Conservation (phyloP, 768 basidiomycete genomes). For the Amanita molliuscula region DNA sequence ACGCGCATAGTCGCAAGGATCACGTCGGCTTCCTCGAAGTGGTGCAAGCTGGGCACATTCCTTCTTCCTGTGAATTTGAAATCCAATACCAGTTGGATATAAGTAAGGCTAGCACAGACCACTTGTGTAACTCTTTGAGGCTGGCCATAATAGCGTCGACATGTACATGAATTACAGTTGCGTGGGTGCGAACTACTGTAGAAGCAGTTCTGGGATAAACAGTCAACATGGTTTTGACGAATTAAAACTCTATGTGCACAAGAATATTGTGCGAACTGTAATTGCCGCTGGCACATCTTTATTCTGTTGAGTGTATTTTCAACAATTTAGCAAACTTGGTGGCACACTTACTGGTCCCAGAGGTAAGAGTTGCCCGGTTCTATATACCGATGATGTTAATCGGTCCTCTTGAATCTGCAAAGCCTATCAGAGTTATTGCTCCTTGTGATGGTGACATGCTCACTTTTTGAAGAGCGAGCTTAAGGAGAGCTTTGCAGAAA, state of each 20-base stretch:
- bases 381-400: background rate
- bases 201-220: conserved; percentile 30
- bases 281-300: conserved; percentile 56
- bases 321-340: background rate
- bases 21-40: conserved; percentile 5
- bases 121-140: conserved; percentile 40
- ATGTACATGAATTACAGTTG: conserved; percentile 34
- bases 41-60: conserved; percentile 27
- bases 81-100: conserved; percentile 10
- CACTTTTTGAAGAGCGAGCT: background rate
- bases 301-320: background rate
- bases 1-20: conserved; percentile 12
- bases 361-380: background rate
- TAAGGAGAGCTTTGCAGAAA: background rate
- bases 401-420: background rate
- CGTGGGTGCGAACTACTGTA: conserved; percentile 40
- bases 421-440: conserved; percentile 2
- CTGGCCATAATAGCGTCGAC: conserved; percentile 51
- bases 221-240: conserved; percentile 41
- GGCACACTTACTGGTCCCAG: conserved; percentile 1
- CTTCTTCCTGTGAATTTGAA: conserved; percentile 20
- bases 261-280: conserved; percentile 39
- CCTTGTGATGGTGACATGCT: background rate
- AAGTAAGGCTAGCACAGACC: conserved; percentile 20
- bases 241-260: conserved; percentile 49